phyloP scores from a whole-genome alignment of 2,329 filamentous ascomycete species.

The Ophiostoma montium region DNA sequence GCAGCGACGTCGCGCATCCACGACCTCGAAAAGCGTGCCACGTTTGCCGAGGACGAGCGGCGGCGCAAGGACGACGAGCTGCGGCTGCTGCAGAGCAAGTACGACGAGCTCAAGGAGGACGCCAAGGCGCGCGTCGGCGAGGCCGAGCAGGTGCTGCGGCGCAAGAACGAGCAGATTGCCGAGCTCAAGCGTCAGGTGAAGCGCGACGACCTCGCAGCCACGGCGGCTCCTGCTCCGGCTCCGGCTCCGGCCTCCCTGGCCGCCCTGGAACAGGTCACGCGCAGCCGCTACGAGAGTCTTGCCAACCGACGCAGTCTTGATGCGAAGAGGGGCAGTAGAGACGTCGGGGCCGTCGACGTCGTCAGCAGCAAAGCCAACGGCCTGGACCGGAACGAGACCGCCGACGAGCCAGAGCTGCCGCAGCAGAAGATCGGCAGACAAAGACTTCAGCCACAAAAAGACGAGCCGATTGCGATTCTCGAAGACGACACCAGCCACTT shows the following conservation, averaged over 20 bases:
- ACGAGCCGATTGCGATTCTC: background rate
- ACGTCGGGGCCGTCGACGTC: background rate
- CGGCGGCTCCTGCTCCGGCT: background rate
- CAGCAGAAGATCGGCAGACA: constrained; percentile 2
- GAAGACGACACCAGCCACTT: constrained; percentile 9
- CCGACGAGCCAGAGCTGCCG: constrained; percentile 5
- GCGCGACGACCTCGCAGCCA: background rate
- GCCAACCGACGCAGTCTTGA: background rate
- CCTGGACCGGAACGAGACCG: background rate
- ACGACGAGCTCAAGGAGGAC: constrained; percentile 38
- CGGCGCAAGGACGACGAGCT: constrained; percentile 34
- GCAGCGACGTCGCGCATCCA: constrained; percentile 15
- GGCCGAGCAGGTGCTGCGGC: constrained; percentile 38
- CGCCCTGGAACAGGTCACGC: background rate
- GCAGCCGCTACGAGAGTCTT: constrained; percentile 9
- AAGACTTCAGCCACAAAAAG: background rate
- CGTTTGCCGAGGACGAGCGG: constrained; percentile 19
- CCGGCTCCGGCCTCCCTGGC: background rate
- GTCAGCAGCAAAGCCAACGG: background rate
- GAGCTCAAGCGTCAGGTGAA: constrained; percentile 22
- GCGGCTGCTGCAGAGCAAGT: constrained; percentile 31
- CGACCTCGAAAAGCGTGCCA: constrained; percentile 19
- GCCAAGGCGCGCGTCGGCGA: constrained; percentile 40
- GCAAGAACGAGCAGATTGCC: constrained; percentile 42
- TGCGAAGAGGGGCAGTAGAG: too few species aligned